Percentiles rank a stretch among this genome's conserved stretches.
Evolutionary conservation across 2,329 filamentous ascomycete genomes (phyloP).

Genomic region (Fusarium multiceps): DNA sequence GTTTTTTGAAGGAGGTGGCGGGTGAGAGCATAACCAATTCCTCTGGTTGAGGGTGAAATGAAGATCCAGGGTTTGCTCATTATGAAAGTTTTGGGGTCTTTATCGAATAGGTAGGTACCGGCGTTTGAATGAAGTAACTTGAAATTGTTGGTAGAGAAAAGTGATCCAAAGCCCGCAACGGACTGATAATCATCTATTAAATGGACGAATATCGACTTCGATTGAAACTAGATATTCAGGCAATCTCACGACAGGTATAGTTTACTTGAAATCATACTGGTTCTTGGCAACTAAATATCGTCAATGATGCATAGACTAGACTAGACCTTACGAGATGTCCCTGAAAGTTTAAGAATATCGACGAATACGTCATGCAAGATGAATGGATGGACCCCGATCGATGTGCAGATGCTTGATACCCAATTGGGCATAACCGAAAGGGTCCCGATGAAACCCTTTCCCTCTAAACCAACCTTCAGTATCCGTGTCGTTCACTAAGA

Average conservation of each 20-base stretch:
- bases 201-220: neutral
- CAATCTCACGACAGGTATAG: neutral
- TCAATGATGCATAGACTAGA: conserved; percentile 40
- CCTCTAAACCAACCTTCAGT: neutral
- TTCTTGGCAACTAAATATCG: conserved; percentile 3
- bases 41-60: conserved; percentile 60
- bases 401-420: conserved; percentile 11
- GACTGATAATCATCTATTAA: neutral
- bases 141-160: neutral
- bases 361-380: conserved; percentile 33
- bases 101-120: too few species aligned
- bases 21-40: conserved; percentile 62
- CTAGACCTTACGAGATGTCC: neutral
- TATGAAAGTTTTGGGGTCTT: neutral
- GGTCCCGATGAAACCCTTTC: neutral
- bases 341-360: neutral
- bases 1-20: conserved; percentile 61
- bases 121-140: neutral
- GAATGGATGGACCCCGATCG: conserved; percentile 11
- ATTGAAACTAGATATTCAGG: too few species aligned
- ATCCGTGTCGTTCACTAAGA: neutral
- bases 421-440: conserved; percentile 10
- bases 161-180: neutral
- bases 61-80: conserved; percentile 65
- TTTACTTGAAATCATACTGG: neutral